These are phyloP conservation scores for Schizochytrium sp. DNA, from an alignment of 108 stramenopile species.

Conservation along the genomic window DNA sequence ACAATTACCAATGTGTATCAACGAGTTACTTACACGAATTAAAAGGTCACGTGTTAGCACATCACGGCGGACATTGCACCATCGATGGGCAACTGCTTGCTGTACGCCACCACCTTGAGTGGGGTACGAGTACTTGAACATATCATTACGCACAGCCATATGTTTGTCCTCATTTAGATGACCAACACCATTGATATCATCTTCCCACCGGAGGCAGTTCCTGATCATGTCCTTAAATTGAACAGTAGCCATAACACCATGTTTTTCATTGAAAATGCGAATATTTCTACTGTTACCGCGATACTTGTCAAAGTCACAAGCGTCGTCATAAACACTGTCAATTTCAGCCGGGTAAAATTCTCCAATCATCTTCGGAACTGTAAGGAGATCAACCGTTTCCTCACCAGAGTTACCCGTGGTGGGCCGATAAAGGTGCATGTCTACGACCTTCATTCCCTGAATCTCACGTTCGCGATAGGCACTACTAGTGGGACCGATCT, in stretches of 20 bases:
- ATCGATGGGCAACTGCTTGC: too few species aligned
- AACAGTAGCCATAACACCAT: not conserved
- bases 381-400: constrained; percentile 4
- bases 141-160: not conserved
- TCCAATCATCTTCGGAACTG: not conserved
- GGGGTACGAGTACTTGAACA: not conserved
- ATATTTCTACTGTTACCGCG: not conserved
- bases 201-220: constrained; percentile 39
- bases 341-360: constrained; percentile 13
- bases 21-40: too few species aligned
- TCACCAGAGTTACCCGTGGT: not conserved
- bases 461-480: not conserved
- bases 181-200: not conserved
- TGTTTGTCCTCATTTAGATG: not conserved
- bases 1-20: too few species aligned
- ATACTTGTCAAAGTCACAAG: not conserved
- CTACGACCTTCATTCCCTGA: constrained; percentile 21
- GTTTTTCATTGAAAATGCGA: constrained; percentile 21
- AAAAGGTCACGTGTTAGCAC: too few species aligned
- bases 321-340: not conserved
- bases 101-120: too few species aligned
- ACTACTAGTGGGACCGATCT: not conserved
- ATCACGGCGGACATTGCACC: too few species aligned
- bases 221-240: constrained; percentile 17
- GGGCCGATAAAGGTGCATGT: constrained; percentile 19